phyloP scores from a whole-genome alignment of 208 protist genomes.

The Lotmaria passim region DNA sequence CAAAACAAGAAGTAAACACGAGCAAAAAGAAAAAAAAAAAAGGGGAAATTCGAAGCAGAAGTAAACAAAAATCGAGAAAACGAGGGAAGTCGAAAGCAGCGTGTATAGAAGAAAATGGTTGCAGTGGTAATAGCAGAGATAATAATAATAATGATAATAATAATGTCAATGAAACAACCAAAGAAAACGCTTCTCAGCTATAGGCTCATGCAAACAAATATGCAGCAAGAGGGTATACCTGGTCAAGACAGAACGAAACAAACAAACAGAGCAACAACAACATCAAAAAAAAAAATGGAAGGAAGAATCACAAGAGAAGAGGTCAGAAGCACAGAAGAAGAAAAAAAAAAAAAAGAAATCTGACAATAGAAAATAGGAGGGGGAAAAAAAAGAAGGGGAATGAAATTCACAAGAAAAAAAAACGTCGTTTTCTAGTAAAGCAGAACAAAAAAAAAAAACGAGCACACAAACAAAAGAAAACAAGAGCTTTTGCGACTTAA shows the following conservation, averaged over 20 bases:
- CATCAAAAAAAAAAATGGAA: neutral
- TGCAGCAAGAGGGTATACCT: no score
- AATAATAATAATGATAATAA: neutral
- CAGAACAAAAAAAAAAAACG: neutral
- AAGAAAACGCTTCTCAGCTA: slow-evolving; percentile 1
- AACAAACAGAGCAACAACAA: slow-evolving; percentile 11
- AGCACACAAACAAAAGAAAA: neutral
- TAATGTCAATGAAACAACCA: neutral
- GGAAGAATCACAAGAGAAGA: neutral
- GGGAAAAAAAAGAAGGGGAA: neutral
- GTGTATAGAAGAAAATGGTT: no score
- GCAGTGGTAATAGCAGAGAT: no score
- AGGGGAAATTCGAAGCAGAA: neutral
- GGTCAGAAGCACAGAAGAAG: neutral
- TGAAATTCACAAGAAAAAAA: neutral
- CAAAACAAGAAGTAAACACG: neutral
- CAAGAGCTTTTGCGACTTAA: no score
- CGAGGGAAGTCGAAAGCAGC: no score
- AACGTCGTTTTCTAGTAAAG: neutral
- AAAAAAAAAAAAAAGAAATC: neutral
- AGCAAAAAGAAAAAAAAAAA: slow-evolving; percentile 15
- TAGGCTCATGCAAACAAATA: neutral
- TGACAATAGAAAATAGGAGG: neutral
- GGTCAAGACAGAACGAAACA: neutral
- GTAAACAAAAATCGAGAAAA: neutral